Evolutionary conservation across 495 filamentous ascomycete species (phyloP), one percentile per base, ranked within the genome.

Genomic region (Rhypophila decipiens): DNA sequence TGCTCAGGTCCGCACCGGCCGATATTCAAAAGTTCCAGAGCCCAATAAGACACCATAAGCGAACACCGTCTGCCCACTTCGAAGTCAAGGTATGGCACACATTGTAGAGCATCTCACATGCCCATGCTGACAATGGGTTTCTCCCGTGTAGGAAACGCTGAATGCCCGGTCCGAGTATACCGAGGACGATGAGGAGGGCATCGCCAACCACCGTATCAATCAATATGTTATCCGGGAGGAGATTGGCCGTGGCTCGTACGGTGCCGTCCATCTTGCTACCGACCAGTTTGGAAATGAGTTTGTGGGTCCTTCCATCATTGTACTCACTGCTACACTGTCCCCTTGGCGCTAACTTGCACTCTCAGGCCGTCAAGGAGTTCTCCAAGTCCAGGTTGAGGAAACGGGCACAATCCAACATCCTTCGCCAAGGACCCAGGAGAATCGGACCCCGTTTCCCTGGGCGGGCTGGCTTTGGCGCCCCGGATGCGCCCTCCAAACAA

Each of bases 151-250:
- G 80, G 91, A 96, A 80, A 97, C 93, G 3, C 78, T 96, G 45
- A 84, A 97, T 71, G 93, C 93, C 37, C 81, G 79, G 44, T 88
- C 88, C 33, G 80, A 89, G 58, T 97, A 96, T 62, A 83, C 76
- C 33, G 90, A 84, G 49, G 90, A 88, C 54, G 85, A 91, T 52
- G 80, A 86, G 53, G 90, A 95, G 54, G 88, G 88, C 2, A 68
- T 63, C 29, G 67, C 66, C 2, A 80, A 90, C 58, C 87, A 89
- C 56, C 77, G 80, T 20, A 90, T 96, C 74, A 95, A 95, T 60
- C 95, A 97, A 63, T 98, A 96, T 61, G 70, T 84, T 35, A 94
- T 98, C 53, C 86, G 85, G 67, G 86, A 96, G 51, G 93, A 98
- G 71, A 97, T 98, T 42, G 93, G 93, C 24, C 78, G 90, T 33